phyloP scores from a whole-genome alignment of 495 filamentous ascomycete species.

The Apodospora peruviana region DNA sequence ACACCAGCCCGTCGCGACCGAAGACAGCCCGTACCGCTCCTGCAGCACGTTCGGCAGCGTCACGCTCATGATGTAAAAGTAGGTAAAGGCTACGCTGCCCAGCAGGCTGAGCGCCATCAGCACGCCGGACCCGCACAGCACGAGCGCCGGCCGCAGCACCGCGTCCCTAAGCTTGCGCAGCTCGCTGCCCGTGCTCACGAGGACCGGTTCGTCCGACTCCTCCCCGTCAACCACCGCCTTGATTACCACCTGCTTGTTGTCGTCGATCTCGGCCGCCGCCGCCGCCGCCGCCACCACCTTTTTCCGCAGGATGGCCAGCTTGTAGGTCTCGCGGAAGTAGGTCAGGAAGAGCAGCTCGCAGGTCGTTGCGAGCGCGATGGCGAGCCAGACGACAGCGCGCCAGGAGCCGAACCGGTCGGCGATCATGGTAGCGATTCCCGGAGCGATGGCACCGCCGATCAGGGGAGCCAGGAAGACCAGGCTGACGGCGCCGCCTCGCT shows the following conservation, averaged over 20 bases:
- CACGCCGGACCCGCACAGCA: conserved; percentile 44
- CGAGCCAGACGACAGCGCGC: conserved; percentile 52
- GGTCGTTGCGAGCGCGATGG: conserved; percentile 39
- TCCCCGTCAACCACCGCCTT: conserved; percentile 17
- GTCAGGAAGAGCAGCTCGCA: conserved; percentile 43
- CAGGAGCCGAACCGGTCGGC: conserved; percentile 51
- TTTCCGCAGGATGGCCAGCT: conserved; percentile 42
- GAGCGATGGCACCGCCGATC: conserved; percentile 48
- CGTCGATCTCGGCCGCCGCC: background rate
- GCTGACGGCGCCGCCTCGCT: conserved; percentile 47
- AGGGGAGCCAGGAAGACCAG: conserved; percentile 44
- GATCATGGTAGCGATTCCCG: conserved; percentile 55
- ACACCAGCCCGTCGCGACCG: conserved; percentile 38
- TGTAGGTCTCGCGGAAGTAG: conserved; percentile 46
- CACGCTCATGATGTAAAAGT: conserved; percentile 49
- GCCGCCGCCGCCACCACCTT: too few relatives aligned
- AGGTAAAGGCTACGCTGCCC: conserved; percentile 44
- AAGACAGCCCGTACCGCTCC: conserved; percentile 40
- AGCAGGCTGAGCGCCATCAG: conserved; percentile 45
- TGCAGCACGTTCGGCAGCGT: conserved; percentile 48
- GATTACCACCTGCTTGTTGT: conserved; percentile 12
- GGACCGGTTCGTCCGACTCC: conserved; percentile 36
- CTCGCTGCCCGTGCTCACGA: conserved; percentile 18
- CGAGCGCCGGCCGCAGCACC: conserved; percentile 40
- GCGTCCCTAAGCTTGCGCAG: conserved; percentile 30